Evolutionary conservation across 257 asterid genomes (phyloP).

Genomic region (Nemophila menziesii): DNA sequence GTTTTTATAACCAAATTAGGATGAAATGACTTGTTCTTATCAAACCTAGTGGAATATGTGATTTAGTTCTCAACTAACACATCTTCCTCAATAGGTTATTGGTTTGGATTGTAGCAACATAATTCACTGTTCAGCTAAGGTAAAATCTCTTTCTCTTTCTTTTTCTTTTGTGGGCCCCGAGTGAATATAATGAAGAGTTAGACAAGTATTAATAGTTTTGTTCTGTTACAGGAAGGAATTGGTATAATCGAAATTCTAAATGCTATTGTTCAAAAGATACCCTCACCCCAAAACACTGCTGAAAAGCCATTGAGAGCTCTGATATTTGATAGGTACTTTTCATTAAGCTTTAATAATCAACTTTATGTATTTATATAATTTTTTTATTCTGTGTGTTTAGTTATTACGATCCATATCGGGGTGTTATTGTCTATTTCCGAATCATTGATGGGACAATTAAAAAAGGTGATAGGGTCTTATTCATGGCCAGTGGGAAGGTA

Average conservation of each 20-base stretch:
- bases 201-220: background rate
- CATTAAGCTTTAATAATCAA: conserved; percentile 43
- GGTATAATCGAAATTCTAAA: conserved; percentile 70
- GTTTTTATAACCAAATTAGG: background rate
- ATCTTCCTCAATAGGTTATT: conserved; percentile 47
- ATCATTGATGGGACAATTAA: conserved; percentile 74
- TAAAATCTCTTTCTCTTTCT: conserved; percentile 19
- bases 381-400: conserved; percentile 21
- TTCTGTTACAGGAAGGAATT: conserved; percentile 66
- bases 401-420: conserved; percentile 92
- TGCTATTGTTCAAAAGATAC: conserved; percentile 81
- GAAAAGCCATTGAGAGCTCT: conserved; percentile 87
- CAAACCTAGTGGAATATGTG: conserved; percentile 9
- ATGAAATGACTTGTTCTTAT: conserved; percentile 2
- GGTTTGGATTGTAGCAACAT: conserved; percentile 95
- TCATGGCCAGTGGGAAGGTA: conserved; percentile 98
- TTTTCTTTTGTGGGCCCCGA: too few species aligned
- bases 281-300: conserved; percentile 71
- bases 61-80: conserved; percentile 8
- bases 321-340: conserved; percentile 95
- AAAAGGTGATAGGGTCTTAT: conserved; percentile 79
- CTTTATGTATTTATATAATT: too few species aligned
- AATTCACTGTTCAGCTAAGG: conserved; percentile 95
- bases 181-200: background rate
- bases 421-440: conserved; percentile 93